Percentiles rank a stretch among this genome's conserved stretches.
Conservation (phyloP, 2,329 filamentous ascomycete genomes). For the Aspergillus aculeatinus region DNA sequence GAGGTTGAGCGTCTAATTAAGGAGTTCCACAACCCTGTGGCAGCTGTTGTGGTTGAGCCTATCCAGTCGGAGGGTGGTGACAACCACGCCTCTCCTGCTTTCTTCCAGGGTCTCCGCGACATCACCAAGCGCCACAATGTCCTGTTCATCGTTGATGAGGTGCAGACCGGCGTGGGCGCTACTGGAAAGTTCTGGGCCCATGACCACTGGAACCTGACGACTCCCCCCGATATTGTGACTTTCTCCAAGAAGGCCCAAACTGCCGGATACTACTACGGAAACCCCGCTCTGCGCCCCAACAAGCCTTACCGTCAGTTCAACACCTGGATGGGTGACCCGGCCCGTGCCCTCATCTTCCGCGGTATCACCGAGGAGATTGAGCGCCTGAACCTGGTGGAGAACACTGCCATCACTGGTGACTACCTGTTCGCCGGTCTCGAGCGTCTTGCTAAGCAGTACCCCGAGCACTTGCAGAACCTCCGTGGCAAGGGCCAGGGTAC, state of each 20-base stretch:
- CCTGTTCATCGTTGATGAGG: constrained; percentile 88
- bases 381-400: constrained; percentile 70
- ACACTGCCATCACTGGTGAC: constrained; percentile 74
- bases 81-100: constrained; percentile 84
- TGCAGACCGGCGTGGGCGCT: constrained; percentile 88
- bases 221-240: constrained; percentile 88
- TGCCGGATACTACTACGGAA: constrained; percentile 86
- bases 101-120: constrained; percentile 81
- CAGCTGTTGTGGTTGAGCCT: constrained; percentile 82
- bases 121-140: constrained; percentile 67
- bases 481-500: constrained; percentile 85
- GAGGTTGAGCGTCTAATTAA: constrained; percentile 81
- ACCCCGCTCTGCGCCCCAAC: constrained; percentile 77
- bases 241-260: constrained; percentile 96
- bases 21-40: constrained; percentile 74
- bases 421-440: constrained; percentile 74
- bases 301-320: constrained; percentile 96
- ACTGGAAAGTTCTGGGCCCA: constrained; percentile 96
- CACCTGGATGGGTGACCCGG: constrained; percentile 95
- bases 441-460: constrained; percentile 67
- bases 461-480: constrained; percentile 76
- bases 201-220: constrained; percentile 82
- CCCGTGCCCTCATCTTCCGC: constrained; percentile 79
- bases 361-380: constrained; percentile 81
- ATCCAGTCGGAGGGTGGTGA: constrained; percentile 93